A percentile compares a stretch with the other conserved stretches of the same genome.
These are phyloP conservation scores for Cadophora malorum DNA, from an alignment of 2,329 filamentous ascomycete genomes.

Conservation along the genomic window DNA sequence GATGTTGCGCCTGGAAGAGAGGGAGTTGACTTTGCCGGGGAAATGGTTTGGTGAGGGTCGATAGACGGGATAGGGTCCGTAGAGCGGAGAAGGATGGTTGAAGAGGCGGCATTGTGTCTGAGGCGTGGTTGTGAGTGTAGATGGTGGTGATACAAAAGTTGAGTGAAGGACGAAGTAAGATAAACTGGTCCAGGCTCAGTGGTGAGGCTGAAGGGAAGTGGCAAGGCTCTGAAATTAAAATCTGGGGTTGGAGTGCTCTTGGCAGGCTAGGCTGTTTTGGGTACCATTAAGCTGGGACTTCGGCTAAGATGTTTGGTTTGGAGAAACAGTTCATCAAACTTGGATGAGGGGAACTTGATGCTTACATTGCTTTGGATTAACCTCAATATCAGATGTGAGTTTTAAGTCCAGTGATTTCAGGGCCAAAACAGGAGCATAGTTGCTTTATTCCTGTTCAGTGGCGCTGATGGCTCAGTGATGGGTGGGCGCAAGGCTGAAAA, in stretches of 20 bases:
- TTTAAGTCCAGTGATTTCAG: no score
- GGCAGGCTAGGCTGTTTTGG: constrained; percentile 4
- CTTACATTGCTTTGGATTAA: not conserved
- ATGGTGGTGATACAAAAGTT: not conserved
- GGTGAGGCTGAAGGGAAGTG: constrained; percentile 13
- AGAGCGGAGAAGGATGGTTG: constrained; percentile 1
- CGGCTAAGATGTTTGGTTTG: not conserved
- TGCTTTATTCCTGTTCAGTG: no score
- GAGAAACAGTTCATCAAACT: not conserved
- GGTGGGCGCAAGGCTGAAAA: no score
- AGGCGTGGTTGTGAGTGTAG: not conserved
- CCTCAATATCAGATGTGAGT: not conserved
- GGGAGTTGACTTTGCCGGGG: not conserved
- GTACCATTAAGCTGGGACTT: not conserved
- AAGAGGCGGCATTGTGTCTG: constrained; percentile 10
- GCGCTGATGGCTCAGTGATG: no score
- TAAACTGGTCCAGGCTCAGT: not conserved
- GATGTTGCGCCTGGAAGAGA: not conserved
- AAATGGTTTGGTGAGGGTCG: not conserved
- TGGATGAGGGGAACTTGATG: not conserved
- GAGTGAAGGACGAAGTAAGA: not conserved
- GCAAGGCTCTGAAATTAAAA: constrained; percentile 2
- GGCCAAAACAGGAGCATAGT: no score
- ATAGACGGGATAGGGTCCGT: not conserved
- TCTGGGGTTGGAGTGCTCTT: not conserved